Percentiles rank a stretch among this genome's conserved stretches.
Evolutionary conservation across 2,329 filamentous ascomycete genomes (phyloP).

Genomic region (Ceratocystis ficicola): DNA sequence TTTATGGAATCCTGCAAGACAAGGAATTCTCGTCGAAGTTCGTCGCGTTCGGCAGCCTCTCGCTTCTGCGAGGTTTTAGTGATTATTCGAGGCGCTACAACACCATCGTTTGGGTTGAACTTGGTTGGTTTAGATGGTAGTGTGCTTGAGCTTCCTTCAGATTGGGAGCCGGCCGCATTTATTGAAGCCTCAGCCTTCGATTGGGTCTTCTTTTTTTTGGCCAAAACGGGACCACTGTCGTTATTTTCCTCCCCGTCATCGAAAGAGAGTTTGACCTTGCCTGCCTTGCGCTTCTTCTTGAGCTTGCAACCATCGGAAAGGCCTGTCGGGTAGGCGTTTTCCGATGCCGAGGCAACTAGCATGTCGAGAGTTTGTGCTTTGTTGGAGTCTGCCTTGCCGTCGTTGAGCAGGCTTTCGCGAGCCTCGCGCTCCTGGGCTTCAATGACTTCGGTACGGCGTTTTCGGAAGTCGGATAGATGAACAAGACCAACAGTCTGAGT

Average conservation of each 20-base stretch:
- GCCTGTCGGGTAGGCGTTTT: not conserved
- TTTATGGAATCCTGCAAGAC: conserved; percentile 76
- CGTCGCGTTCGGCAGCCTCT: conserved; percentile 67
- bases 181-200: conserved; percentile 31
- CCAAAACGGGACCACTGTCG: conserved; percentile 35
- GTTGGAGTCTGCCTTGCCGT: conserved; percentile 25
- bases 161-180: conserved; percentile 24
- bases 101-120: conserved; percentile 49
- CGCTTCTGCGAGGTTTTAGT: conserved; percentile 64
- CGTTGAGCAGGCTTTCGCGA: conserved; percentile 40
- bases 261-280: conserved; percentile 47
- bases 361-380: conserved; percentile 38
- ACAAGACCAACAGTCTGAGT: conserved; percentile 85
- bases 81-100: conserved; percentile 55
- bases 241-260: conserved; percentile 53
- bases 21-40: conserved; percentile 71
- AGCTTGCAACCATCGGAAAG: conserved; percentile 24
- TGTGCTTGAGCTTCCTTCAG: conserved; percentile 22
- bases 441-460: conserved; percentile 85
- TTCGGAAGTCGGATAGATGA: conserved; percentile 84
- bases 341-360: conserved; percentile 34
- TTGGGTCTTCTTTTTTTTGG: conserved; percentile 26
- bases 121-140: conserved; percentile 31
- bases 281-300: conserved; percentile 38
- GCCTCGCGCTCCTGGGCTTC: conserved; percentile 79